These are phyloP conservation scores for Stephanodiscus minutulus DNA, from an alignment of 108 stramenopile species.

Conservation along the genomic window DNA sequence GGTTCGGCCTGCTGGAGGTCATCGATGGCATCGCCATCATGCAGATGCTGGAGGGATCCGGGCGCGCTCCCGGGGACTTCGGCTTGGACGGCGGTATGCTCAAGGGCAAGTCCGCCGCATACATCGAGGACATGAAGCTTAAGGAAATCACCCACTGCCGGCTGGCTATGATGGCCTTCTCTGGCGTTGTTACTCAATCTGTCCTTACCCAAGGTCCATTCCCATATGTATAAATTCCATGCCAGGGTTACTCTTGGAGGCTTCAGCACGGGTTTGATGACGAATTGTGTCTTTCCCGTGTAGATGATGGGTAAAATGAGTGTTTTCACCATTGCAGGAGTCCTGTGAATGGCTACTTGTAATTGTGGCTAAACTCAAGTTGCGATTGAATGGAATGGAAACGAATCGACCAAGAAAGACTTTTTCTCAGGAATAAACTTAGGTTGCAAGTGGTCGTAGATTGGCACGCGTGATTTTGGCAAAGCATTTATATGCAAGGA, in stretches of 20 bases:
- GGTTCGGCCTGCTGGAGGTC: slow-evolving; percentile 75
- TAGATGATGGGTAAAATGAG: neutral
- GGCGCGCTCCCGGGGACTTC: slow-evolving; percentile 91
- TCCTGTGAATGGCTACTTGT: neutral
- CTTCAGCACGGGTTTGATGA: neutral
- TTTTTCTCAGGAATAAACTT: neutral
- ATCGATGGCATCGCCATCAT: slow-evolving; percentile 69
- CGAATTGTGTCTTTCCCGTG: neutral
- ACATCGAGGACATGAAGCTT: slow-evolving; percentile 75
- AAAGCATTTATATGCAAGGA: too few species aligned
- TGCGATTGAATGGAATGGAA: neutral
- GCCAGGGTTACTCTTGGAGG: neutral
- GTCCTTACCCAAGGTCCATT: slow-evolving; percentile 90
- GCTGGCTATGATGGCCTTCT: slow-evolving; percentile 95
- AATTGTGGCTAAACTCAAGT: neutral
- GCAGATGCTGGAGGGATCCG: slow-evolving; percentile 93
- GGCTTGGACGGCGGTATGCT: slow-evolving; percentile 85
- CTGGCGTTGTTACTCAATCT: slow-evolving; percentile 93
- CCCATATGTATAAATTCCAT: slow-evolving; percentile 64
- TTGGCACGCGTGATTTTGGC: neutral
- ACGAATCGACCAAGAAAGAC: neutral
- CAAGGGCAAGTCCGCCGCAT: slow-evolving; percentile 77
- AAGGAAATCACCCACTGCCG: slow-evolving; percentile 95
- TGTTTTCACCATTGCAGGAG: neutral
- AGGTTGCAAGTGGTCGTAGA: neutral